These are phyloP conservation scores for Penicillium alfredii DNA, from an alignment of 495 filamentous ascomycete species.

Conservation along the genomic window DNA sequence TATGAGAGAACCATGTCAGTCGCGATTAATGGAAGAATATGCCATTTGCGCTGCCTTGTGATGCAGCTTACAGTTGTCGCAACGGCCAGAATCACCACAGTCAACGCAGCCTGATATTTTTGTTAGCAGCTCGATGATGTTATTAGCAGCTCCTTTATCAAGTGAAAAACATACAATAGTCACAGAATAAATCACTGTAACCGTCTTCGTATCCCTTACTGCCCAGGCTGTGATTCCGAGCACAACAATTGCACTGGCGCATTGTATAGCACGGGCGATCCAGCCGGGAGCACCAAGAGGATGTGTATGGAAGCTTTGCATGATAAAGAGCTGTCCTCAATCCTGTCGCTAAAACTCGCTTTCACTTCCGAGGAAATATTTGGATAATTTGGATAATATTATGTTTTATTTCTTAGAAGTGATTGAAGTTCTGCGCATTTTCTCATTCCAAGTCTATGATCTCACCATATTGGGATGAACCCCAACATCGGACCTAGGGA, in stretches of 20 bases:
- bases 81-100: slow-evolving; percentile 4
- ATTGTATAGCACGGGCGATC: slow-evolving; percentile 13
- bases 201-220: slow-evolving; percentile 10
- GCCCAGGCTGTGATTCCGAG: slow-evolving; percentile 22
- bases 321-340: no score
- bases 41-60: slow-evolving; percentile 7
- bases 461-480: no score
- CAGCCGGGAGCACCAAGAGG: neutral
- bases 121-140: neutral
- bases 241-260: slow-evolving; percentile 13
- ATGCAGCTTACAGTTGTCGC: slow-evolving; percentile 9
- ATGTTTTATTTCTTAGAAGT: no score
- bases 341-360: no score
- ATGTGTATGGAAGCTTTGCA: neutral
- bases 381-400: no score
- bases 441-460: no score
- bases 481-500: no score
- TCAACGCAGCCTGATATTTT: slow-evolving; percentile 8
- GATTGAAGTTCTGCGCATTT: no score
- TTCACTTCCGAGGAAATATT: no score
- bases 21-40: slow-evolving; percentile 8
- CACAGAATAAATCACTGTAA: slow-evolving; percentile 18
- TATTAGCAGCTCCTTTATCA: neutral
- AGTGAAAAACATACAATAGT: slow-evolving; percentile 15
- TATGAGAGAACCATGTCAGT: slow-evolving; percentile 12